Evolutionary conservation across 768 basidiomycete genomes (phyloP), one percentile per base, ranked within the genome.

Genomic region (Calocera cornea): DNA sequence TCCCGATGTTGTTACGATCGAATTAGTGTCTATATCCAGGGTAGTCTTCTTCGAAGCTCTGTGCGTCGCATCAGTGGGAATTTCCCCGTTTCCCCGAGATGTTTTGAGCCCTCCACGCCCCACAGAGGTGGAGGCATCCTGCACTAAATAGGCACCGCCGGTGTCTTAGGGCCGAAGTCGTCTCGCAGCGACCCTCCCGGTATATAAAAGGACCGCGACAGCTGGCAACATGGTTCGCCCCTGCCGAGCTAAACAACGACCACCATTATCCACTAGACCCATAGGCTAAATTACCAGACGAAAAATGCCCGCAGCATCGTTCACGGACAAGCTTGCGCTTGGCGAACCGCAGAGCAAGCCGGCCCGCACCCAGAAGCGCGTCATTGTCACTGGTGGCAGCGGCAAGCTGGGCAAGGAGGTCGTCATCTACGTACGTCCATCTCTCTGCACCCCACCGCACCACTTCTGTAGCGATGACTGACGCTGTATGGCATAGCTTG

Each of bases 401-500:
- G 54, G 54, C 54, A 60, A 60, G 54, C 54, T 60, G 31, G 54
- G 54, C 54, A 60, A 60, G 31, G 54, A 60, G 54, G 54, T 60
- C 54, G 54, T 60, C 27, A 60, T 60, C 54, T 60, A 60, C 54
- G 54, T 60, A 27, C 54, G 54, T 60, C 54, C 54, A 8, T 11
- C 31, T 27, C 31, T 33, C 24, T 33, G 8, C 27, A 27, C 31
- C 49, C 14, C 31, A 16, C 19, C 24, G 5, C 44, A 3, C 44
- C 44, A 5, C 7, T 38, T 24, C 8, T 19, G 5, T 5, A 19
- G 19, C 44, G 19, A 19, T 47, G 24, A 19, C 31, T 60, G 54
- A 60, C 19, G 54, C 7, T 31, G 31, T 33, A 19, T 8, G 7
- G 27, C 54, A 19, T n/a, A 67, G 66, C 60, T 67, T 8, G 66